A percentile compares a stretch with the other conserved stretches of the same genome.
Conservation (phyloP, 169 alveolate genomes). For the Eimeria maxima region DNA sequence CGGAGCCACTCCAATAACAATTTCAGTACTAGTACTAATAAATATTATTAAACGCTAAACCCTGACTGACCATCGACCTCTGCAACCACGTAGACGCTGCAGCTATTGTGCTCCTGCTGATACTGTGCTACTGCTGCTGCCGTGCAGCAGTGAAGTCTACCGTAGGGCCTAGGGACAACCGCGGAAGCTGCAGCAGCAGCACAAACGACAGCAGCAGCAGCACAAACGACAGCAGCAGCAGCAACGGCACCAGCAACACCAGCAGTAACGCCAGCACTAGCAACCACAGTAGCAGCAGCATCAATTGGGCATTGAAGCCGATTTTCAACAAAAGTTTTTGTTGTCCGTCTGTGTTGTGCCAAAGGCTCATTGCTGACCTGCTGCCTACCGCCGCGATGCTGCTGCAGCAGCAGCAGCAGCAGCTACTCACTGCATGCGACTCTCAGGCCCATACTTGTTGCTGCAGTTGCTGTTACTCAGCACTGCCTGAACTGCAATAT, state of each 20-base stretch:
- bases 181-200: conserved; percentile 15
- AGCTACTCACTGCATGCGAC: background rate
- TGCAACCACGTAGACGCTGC: too few relatives aligned
- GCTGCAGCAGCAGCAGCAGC: background rate
- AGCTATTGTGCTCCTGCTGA: too few relatives aligned
- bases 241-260: conserved; percentile 11
- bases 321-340: background rate
- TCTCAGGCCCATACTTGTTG: background rate
- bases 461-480: background rate
- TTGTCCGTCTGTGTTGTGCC: background rate
- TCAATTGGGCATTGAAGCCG: background rate
- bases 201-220: conserved; percentile 1
- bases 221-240: background rate
- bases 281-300: conserved; percentile 19
- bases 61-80: too few relatives aligned
- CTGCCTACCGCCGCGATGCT: background rate
- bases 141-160: background rate
- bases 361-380: background rate
- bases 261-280: conserved; percentile 8
- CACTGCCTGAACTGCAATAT: background rate
- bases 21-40: too few relatives aligned
- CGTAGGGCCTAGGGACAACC: background rate
- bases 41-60: too few relatives aligned
- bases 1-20: too few relatives aligned
- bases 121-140: too few relatives aligned